These are phyloP conservation scores for Paramecium sexaurelia DNA, from an alignment of 73 alveolate genomes.

Conservation along the genomic window DNA sequence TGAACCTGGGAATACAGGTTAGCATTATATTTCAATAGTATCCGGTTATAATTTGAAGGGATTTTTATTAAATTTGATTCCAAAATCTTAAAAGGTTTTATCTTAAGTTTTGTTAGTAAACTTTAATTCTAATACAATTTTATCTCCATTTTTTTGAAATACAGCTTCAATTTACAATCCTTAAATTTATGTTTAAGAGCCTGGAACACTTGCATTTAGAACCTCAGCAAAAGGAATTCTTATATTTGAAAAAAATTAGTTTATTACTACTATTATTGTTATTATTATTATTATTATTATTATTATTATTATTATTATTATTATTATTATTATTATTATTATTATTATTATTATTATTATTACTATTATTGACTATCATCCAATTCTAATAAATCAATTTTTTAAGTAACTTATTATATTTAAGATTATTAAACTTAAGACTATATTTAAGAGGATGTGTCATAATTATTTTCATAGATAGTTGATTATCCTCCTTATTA, in stretches of 20 bases:
- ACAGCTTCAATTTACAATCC: slow-evolving; percentile 53
- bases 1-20: slow-evolving; percentile 48
- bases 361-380: slow-evolving; percentile 2
- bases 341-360: neutral
- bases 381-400: slow-evolving; percentile 35
- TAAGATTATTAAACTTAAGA: neutral
- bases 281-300: too few species aligned
- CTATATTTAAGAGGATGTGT: neutral
- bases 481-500: neutral
- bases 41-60: slow-evolving; percentile 56
- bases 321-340: neutral
- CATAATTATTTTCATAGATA: neutral
- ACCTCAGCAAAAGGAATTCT: slow-evolving; percentile 53
- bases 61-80: slow-evolving; percentile 7
- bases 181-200: neutral
- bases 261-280: neutral
- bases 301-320: neutral
- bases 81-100: slow-evolving; percentile 32
- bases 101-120: neutral
- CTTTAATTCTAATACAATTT: slow-evolving; percentile 14
- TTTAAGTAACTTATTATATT: neutral
- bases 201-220: slow-evolving; percentile 3
- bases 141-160: slow-evolving; percentile 40
- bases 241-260: neutral
- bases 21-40: neutral